A percentile compares a stretch with the other conserved stretches of the same genome.
These are phyloP conservation scores for Bromus sterilis DNA, from an alignment of 176 grass and related monocot species.

Conservation along the genomic window DNA sequence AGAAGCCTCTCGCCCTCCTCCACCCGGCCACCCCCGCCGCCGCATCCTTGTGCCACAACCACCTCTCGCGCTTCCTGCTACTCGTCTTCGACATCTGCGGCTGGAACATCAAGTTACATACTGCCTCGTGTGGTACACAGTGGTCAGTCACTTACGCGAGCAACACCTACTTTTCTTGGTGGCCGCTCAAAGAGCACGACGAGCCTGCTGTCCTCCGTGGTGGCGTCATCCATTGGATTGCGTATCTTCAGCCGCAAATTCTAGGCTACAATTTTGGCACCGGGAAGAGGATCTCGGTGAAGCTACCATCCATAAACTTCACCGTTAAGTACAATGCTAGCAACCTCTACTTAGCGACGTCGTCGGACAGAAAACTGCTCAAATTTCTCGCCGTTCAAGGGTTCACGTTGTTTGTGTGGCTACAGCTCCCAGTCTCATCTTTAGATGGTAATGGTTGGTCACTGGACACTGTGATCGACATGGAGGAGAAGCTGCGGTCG, in stretches of 20 bases:
- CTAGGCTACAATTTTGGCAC: not conserved
- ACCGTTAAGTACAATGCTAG: too few relatives aligned
- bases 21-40: not conserved
- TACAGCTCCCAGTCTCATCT: not conserved
- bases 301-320: too few relatives aligned
- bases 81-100: not conserved
- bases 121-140: too few relatives aligned
- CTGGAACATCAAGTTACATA: not conserved
- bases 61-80: not conserved
- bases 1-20: not conserved
- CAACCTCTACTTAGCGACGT: not conserved
- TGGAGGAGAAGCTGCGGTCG: not conserved
- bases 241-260: not conserved
- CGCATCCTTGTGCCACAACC: not conserved
- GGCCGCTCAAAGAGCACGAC: too few relatives aligned
- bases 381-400: not conserved
- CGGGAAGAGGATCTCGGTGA: not conserved
- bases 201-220: not conserved
- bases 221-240: not conserved
- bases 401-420: not conserved
- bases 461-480: not conserved
- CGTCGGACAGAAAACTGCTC: not conserved
- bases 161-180: not conserved
- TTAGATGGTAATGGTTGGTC: not conserved
- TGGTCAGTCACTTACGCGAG: not conserved